Evolutionary conservation across 1,284 basidiomycete species (phyloP).

Genomic region (Boletellus deceptivus): DNA sequence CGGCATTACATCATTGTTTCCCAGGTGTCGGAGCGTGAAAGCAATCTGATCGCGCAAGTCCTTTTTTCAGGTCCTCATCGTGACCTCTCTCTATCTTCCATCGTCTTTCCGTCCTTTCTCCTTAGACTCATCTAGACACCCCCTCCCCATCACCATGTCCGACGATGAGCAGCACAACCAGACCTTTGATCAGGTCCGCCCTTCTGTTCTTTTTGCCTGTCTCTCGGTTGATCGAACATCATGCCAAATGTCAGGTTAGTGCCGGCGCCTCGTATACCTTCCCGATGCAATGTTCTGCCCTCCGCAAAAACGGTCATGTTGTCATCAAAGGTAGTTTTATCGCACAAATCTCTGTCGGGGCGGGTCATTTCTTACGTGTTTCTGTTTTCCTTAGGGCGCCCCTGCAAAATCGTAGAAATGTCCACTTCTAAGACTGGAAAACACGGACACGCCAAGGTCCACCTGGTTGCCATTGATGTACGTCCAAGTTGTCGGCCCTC

Average conservation of each 20-base stretch:
- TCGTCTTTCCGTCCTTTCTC: slow-evolving; percentile 18
- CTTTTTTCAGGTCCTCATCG: slow-evolving; percentile 33
- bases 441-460: slow-evolving; percentile 99
- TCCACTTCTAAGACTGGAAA: slow-evolving; percentile 99
- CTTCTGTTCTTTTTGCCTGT: slow-evolving; percentile 13
- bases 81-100: slow-evolving; percentile 18
- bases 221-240: slow-evolving; percentile 19
- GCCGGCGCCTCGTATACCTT: slow-evolving; percentile 87
- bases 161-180: slow-evolving; percentile 95
- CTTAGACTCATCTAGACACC: slow-evolving; percentile 24
- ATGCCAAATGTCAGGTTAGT: slow-evolving; percentile 46
- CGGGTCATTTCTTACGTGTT: too few species aligned
- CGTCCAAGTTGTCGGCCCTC: slow-evolving; percentile 35
- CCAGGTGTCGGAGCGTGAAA: slow-evolving; percentile 41
- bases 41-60: slow-evolving; percentile 23
- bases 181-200: slow-evolving; percentile 75
- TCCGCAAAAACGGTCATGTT: slow-evolving; percentile 93
- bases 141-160: slow-evolving; percentile 56
- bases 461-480: slow-evolving; percentile 95
- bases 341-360: too few species aligned
- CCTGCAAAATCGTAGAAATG: slow-evolving; percentile 99
- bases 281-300: slow-evolving; percentile 98
- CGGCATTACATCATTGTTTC: slow-evolving; percentile 1
- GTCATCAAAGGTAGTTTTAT: slow-evolving; percentile 80
- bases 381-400: slow-evolving; percentile 57